A percentile compares a stretch with the other conserved stretches of the same genome.
phyloP scores from a whole-genome alignment of 169 alveolate species.

The Perkinsus olseni region DNA sequence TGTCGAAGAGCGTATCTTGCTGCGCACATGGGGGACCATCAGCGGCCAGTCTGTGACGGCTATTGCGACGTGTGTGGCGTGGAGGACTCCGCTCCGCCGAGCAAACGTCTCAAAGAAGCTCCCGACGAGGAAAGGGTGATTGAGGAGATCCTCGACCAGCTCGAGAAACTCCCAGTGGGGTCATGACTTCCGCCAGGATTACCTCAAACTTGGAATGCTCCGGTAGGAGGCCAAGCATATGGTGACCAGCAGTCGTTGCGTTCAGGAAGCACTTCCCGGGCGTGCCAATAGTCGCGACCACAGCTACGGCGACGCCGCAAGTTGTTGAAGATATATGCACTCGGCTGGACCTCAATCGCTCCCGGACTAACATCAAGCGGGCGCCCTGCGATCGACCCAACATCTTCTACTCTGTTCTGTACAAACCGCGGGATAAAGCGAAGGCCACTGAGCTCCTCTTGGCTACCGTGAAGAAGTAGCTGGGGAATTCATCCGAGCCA shows the following conservation, averaged over 20 bases:
- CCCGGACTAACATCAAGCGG: neutral
- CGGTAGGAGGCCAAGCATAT: no score
- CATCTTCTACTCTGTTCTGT: neutral
- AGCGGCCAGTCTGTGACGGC: neutral
- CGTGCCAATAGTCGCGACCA: slow-evolving; percentile 85
- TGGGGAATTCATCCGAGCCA: neutral
- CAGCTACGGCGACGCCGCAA: slow-evolving; percentile 94
- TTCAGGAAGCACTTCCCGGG: slow-evolving; percentile 63
- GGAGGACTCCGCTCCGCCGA: neutral
- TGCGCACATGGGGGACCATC: neutral
- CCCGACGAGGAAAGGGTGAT: neutral
- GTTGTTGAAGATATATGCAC: slow-evolving; percentile 50
- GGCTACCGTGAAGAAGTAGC: neutral
- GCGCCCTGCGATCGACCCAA: neutral
- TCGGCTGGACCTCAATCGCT: neutral
- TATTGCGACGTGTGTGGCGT: neutral
- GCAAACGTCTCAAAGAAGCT: neutral
- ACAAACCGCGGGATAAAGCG: neutral
- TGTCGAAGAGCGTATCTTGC: neutral
- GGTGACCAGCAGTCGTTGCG: neutral
- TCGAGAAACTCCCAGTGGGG: neutral
- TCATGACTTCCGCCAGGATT: no score
- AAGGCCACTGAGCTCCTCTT: neutral
- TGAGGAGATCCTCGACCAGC: neutral
- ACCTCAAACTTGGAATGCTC: neutral